Base-by-base conservation (phyloP, 345 rosid genomes). In the Populus ilicifolia region DNA sequence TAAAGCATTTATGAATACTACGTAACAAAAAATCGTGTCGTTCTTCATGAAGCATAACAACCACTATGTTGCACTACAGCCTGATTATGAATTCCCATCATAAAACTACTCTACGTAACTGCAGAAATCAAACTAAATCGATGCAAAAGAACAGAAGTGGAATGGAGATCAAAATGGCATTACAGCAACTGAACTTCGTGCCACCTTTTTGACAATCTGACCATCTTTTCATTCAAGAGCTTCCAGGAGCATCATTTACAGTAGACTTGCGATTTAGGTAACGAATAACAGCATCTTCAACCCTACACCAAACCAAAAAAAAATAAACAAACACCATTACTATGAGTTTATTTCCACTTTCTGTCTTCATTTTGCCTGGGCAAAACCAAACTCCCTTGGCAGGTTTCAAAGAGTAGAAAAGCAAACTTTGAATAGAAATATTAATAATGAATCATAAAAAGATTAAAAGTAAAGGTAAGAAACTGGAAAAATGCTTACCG, bases 251-350 rank as follows among this genome's bases (percentile, higher is more conserved):
- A 76, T 89, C 89, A 30, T 74, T 74, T 78, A 82, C 88, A 38
- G 73, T 80, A 62, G 85, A 39, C 83, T 87, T 87, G 81, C 92
- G 89, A 75, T 89, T 89, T 80, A 89, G 79, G 83, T 89, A 89
- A 1, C 87, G 90, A 50, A 82, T 78, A 67, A 85, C 87, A 71
- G 90, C 89, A 83, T 85, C 90, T 81, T 85, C 92, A 69, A 83
- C 85, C 92, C 92, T 87, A 33, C 6, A 59, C 64, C 64, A 59
- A 61, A 67, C 33, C 38, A 75, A 76, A 56, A 73, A 44, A 0
- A 38, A 62, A 35, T 5, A 29, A 70, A 18, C 62, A 21, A 67
- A 69, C 1, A 73, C 20, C 43, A 18, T 67, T 25, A 18, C 18
- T 21, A 36, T 12, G 5, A 12, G 38, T 18, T 44, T 11, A 64